These are phyloP conservation scores for Eucalyptus marginata DNA, from an alignment of 345 rosid species.

Conservation along the genomic window DNA sequence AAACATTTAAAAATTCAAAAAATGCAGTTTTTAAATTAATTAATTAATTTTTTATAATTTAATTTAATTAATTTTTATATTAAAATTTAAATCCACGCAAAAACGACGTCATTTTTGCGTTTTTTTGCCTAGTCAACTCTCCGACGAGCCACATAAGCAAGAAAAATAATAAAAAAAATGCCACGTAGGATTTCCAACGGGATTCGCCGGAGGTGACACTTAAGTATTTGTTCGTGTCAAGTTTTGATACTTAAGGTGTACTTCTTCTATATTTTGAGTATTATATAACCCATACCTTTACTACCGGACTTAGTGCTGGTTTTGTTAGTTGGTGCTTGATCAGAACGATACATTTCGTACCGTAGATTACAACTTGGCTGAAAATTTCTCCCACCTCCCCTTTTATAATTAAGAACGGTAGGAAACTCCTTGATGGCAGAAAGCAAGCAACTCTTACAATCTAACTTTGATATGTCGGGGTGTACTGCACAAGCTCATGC, in stretches of 20 bases:
- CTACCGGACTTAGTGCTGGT: background rate
- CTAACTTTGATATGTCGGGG: background rate
- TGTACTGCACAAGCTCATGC: conserved; percentile 4
- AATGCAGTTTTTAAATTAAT: too few relatives aligned
- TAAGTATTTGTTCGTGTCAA: accelerated
- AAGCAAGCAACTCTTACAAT: background rate
- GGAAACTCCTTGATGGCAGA: background rate
- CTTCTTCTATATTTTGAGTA: too few relatives aligned
- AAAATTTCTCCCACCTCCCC: background rate
- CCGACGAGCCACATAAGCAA: accelerated
- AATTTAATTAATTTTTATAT: too few relatives aligned
- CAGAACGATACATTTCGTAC: conserved; percentile 1
- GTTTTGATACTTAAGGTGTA: too few relatives aligned
- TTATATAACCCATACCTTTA: background rate
- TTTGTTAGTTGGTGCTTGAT: background rate
- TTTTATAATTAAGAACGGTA: background rate
- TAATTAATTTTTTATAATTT: too few relatives aligned
- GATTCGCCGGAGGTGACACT: accelerated
- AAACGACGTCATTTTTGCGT: too few relatives aligned
- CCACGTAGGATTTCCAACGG: accelerated
- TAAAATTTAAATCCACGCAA: too few relatives aligned
- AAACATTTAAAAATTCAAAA: too few relatives aligned
- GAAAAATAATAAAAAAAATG: too few relatives aligned
- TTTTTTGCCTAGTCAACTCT: accelerated
- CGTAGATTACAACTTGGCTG: conserved; percentile 6